phyloP scores from a whole-genome alignment of 1,284 basidiomycete species.

The Exobasidium rhododendri region DNA sequence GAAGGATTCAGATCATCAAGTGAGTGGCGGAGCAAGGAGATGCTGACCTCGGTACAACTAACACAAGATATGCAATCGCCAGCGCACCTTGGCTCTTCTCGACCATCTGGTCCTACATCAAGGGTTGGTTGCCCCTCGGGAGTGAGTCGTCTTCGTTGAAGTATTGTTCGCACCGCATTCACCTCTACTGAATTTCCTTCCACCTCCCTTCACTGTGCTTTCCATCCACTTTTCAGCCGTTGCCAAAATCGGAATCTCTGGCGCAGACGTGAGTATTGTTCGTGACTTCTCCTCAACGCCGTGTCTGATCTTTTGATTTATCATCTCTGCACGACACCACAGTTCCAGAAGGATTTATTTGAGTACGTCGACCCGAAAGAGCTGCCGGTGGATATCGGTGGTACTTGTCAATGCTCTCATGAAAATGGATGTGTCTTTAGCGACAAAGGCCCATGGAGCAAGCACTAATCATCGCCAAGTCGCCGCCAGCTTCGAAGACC shows the following conservation, averaged over 20 bases:
- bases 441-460: slow-evolving; percentile 45
- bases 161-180: no score
- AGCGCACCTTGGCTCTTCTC: slow-evolving; percentile 41
- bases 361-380: slow-evolving; percentile 35
- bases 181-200: no score
- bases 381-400: slow-evolving; percentile 44
- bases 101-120: slow-evolving; percentile 48
- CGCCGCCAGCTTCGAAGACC: no score
- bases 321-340: no score
- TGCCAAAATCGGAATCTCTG: slow-evolving; percentile 50
- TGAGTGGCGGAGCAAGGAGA: slow-evolving; percentile 10
- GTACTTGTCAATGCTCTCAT: slow-evolving; percentile 35
- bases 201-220: no score
- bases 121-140: slow-evolving; percentile 46
- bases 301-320: no score
- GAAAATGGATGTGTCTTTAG: slow-evolving; percentile 24
- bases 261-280: slow-evolving; percentile 23
- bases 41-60: slow-evolving; percentile 6
- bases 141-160: slow-evolving; percentile 15
- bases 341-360: slow-evolving; percentile 28
- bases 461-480: no score
- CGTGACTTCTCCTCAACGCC: no score
- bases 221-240: slow-evolving; percentile 18
- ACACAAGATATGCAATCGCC: no score
- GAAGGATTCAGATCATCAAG: slow-evolving; percentile 53